phyloP scores from a whole-genome alignment of 1,284 basidiomycete species.

The Irpex lacteus region DNA sequence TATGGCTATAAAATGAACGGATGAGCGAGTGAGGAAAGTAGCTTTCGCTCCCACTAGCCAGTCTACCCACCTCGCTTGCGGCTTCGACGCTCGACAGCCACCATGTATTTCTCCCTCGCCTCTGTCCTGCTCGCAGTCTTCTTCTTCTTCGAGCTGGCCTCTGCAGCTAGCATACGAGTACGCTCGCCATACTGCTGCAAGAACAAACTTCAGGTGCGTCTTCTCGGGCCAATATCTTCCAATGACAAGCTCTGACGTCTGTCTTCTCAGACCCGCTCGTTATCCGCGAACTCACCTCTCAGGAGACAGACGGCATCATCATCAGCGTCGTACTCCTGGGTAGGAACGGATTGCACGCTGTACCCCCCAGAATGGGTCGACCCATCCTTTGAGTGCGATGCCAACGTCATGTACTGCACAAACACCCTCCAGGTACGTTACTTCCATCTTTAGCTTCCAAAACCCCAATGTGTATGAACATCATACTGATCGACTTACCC shows the following conservation, averaged over 20 bases:
- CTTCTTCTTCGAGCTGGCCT: background rate
- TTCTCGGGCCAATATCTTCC: background rate
- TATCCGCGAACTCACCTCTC: background rate
- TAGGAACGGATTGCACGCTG: background rate
- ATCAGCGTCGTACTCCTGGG: background rate
- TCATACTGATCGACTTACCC: background rate
- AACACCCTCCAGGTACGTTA: background rate
- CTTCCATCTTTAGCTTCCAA: background rate
- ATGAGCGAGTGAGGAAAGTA: background rate
- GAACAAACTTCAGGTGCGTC: background rate
- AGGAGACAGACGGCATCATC: background rate
- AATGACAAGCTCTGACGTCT: background rate
- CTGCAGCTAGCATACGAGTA: background rate
- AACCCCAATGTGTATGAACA: background rate
- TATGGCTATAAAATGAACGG: background rate
- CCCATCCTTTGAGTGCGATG: background rate
- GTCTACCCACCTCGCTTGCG: background rate
- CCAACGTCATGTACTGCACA: background rate
- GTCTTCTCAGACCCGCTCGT: background rate
- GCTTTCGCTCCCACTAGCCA: too few relatives aligned
- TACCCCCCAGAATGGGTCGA: background rate
- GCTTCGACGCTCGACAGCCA: background rate
- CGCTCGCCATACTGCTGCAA: background rate
- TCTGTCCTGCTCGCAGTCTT: background rate
- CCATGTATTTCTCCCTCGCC: background rate